Evolutionary conservation across 192 early-diverging fungal genomes (phyloP), one percentile per base, ranked within the genome.

Genomic region (Podila minutissima): DNA sequence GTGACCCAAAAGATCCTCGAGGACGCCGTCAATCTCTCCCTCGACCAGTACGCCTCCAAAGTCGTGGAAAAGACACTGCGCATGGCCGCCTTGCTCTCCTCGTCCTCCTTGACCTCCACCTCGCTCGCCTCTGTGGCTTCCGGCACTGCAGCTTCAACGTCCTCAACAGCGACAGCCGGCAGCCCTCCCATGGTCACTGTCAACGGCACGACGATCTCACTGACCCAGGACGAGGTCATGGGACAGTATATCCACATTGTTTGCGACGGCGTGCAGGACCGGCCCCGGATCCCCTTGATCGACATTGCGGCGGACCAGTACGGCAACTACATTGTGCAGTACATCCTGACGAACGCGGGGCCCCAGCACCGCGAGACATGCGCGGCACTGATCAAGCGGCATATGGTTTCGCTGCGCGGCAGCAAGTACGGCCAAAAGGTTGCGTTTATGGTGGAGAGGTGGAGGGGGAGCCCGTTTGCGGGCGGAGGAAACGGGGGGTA

Each of bases 261-360:
- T 37, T 79, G 70, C 32, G 71, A 67, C 22, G 71, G 70, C 10
- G 59, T 66, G 17, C 70, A 51, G 22, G 76, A 79, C 55, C 72
- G 83, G 33, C 82, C 84, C 1, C 81, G 85, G 1, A 86, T 85
- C 51, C 78, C 83, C 0, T 24, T 94, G 61, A 86, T 94, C 22
- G 89, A 91, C 28, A 92, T 94, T 84, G 92, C 92, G 63, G 90
- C 92, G 58, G 90, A 94, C 64, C 93, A 94, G 75, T 94, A 89
- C 70, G 93, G 89, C 46, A 94, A 94, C 74, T 94, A 94, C 68
- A 91, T 94, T 65, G 89, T 94, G 57, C 93, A 94, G 72, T 89
- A 91, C 77, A 88, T 94, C 13, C 69, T 93, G 11, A 91, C 82
- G 28, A 81, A 89, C 41, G 88, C 90, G 6, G 86, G 86, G 28